Percentiles rank a stretch among this genome's conserved stretches.
Evolutionary conservation across 2,329 filamentous ascomycete genomes (phyloP).

Genomic region (Fusarium neocosmosporiellum): DNA sequence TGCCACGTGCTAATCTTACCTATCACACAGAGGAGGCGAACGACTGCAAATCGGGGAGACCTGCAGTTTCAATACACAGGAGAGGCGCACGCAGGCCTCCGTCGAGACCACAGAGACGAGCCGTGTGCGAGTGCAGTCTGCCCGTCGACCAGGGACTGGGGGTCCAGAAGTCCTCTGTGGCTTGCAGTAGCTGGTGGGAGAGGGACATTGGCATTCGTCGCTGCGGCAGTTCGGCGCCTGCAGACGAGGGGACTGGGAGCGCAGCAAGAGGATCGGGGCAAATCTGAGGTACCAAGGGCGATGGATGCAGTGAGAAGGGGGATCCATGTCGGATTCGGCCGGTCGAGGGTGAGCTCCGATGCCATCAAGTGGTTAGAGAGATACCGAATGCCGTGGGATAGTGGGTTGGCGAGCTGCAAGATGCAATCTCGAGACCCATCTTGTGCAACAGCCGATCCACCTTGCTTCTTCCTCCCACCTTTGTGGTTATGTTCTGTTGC

Average conservation of each 20-base stretch:
- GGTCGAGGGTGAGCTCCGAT: conserved; percentile 25
- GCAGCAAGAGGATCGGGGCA: conserved; percentile 16
- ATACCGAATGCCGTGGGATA: conserved; percentile 11
- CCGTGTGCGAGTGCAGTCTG: conserved; percentile 19
- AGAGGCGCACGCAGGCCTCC: neutral
- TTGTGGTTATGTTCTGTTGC: neutral
- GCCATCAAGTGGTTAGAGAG: neutral
- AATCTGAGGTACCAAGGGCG: conserved; percentile 10
- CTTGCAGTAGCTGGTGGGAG: conserved; percentile 38
- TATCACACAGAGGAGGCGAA: conserved; percentile 25
- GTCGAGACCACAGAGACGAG: conserved; percentile 1
- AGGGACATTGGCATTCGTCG: conserved; percentile 6
- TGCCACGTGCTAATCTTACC: conserved; percentile 30
- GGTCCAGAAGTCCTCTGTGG: conserved; percentile 25
- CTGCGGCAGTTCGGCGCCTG: conserved; percentile 14
- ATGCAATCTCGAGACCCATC: conserved; percentile 25
- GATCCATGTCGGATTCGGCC: conserved; percentile 21
- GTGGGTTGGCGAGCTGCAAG: conserved; percentile 14
- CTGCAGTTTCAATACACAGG: neutral
- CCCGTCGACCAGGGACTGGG: conserved; percentile 20
- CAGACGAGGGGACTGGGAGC: neutral
- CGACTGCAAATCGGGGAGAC: conserved; percentile 19
- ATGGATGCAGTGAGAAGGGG: neutral
- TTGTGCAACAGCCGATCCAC: conserved; percentile 4
- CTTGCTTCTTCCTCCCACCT: conserved; percentile 21